phyloP scores from a whole-genome alignment of 202 grass and related monocot species.

The Tripidium arundinaceum region DNA sequence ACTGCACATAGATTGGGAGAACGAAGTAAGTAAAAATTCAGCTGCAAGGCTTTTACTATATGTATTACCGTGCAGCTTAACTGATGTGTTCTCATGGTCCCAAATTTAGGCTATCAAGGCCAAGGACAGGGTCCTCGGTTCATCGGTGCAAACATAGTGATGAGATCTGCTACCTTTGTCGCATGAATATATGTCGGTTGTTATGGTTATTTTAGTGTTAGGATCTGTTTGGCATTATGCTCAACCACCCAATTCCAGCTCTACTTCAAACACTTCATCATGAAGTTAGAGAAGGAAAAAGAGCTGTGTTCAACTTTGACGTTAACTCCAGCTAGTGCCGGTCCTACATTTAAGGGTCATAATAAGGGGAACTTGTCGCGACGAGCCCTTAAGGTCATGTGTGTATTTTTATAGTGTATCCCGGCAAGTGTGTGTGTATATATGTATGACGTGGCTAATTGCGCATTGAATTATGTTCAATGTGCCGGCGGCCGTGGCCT shows the following conservation, averaged over 20 bases:
- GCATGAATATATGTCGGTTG: neutral
- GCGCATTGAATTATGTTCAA: no score
- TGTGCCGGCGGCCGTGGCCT: no score
- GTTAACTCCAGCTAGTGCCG: no score
- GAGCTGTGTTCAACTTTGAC: no score
- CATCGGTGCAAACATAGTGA: constrained; percentile 2
- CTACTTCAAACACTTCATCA: neutral
- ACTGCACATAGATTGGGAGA: constrained; percentile 50
- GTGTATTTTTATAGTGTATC: no score
- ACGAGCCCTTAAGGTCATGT: no score
- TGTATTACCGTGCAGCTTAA: neutral
- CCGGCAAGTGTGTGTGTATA: no score
- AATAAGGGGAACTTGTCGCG: no score
- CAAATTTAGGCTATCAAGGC: constrained; percentile 46
- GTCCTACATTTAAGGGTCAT: no score
- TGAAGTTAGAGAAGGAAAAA: neutral
- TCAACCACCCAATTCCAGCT: neutral
- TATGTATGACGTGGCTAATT: no score
- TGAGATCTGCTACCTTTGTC: neutral
- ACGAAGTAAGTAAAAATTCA: constrained; percentile 37
- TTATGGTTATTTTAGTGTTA: neutral
- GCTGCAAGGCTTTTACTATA: neutral
- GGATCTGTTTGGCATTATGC: neutral
- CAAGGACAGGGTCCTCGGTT: constrained; percentile 35
- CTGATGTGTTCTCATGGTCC: neutral